Conservation (phyloP, 495 filamentous ascomycete species). For the Apiosordaria backusii region DNA sequence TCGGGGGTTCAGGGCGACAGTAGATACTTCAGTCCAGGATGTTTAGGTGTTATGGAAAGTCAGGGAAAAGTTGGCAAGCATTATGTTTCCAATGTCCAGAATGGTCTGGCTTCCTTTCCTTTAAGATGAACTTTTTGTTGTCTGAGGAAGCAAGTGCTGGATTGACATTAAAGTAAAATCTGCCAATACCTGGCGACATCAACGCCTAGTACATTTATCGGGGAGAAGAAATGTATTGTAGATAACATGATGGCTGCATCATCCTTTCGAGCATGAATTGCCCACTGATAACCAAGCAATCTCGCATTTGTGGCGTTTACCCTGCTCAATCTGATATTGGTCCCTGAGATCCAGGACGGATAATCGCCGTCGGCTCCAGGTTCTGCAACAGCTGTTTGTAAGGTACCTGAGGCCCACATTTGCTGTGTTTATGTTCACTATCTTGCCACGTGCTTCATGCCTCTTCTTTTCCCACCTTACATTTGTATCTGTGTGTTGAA, state of each 20-base stretch:
- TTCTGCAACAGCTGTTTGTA: not conserved
- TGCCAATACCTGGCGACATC: too few relatives aligned
- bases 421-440: not conserved
- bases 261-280: too few relatives aligned
- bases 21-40: too few relatives aligned
- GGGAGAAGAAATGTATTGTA: too few relatives aligned
- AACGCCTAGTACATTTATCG: too few relatives aligned
- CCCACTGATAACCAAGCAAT: not conserved
- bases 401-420: not conserved
- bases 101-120: not conserved
- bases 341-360: not conserved
- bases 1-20: too few relatives aligned
- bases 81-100: not conserved
- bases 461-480: not conserved
- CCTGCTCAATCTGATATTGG: not conserved
- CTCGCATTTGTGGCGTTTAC: not conserved
- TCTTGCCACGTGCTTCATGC: not conserved
- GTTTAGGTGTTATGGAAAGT: too few relatives aligned
- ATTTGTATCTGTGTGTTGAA: not conserved
- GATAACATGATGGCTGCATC: too few relatives aligned
- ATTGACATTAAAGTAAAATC: too few relatives aligned
- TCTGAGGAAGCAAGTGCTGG: too few relatives aligned
- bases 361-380: not conserved
- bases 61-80: not conserved
- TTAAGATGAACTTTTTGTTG: not conserved